Evolutionary conservation across 2,329 filamentous ascomycete species (phyloP).

Genomic region (Erysiphe pulchra): DNA sequence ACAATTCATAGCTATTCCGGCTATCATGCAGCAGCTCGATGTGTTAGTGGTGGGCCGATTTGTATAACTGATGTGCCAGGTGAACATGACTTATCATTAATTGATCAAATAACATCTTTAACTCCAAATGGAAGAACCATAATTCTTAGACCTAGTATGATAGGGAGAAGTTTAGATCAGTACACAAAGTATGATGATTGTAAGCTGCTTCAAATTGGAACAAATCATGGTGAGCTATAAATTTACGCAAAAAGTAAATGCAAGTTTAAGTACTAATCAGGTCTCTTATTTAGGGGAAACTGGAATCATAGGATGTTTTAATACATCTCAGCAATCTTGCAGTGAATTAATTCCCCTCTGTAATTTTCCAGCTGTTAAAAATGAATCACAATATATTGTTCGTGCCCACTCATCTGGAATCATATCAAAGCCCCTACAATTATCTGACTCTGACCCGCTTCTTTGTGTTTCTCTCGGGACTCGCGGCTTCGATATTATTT

Average conservation of each 20-base stretch:
- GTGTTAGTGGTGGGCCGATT: slow-evolving; percentile 72
- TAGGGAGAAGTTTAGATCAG: slow-evolving; percentile 45
- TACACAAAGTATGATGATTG: slow-evolving; percentile 57
- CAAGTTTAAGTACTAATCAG: no score
- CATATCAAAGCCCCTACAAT: slow-evolving; percentile 26
- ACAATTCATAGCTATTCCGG: slow-evolving; percentile 40
- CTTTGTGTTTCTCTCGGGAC: slow-evolving; percentile 35
- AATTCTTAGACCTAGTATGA: slow-evolving; percentile 50
- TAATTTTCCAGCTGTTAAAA: no score
- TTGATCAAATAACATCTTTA: slow-evolving; percentile 55
- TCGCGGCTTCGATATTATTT: slow-evolving; percentile 58
- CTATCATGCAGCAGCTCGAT: slow-evolving; percentile 77
- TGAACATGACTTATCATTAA: slow-evolving; percentile 47
- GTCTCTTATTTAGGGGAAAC: no score
- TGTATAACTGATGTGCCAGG: slow-evolving; percentile 85
- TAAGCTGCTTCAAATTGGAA: slow-evolving; percentile 48
- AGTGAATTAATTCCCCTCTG: no score
- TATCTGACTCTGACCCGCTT: slow-evolving; percentile 20
- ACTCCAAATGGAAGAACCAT: slow-evolving; percentile 50
- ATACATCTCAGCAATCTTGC: no score
- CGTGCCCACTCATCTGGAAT: slow-evolving; percentile 19
- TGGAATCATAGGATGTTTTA: no score
- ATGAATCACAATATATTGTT: no score
- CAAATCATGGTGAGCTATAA: slow-evolving; percentile 8
- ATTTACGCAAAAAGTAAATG: no score